These are phyloP conservation scores for Gamsiella multidivaricata DNA, from an alignment of 192 early-diverging fungal species.

Conservation along the genomic window DNA sequence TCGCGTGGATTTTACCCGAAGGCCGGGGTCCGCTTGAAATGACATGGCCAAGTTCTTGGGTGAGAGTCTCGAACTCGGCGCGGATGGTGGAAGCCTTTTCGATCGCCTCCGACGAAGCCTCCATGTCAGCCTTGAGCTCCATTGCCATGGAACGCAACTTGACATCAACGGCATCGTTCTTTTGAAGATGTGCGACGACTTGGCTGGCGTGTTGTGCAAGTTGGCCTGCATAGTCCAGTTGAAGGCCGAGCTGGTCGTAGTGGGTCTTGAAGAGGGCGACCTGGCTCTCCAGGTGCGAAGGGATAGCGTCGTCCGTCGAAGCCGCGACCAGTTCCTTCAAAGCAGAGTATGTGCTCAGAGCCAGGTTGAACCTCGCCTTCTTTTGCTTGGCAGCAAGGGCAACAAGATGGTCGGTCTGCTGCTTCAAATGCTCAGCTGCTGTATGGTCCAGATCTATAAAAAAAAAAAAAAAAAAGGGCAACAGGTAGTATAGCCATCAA, in stretches of 20 bases:
- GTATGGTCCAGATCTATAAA: slow-evolving; percentile 16
- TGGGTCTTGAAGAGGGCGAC: slow-evolving; percentile 21
- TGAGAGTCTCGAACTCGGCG: neutral
- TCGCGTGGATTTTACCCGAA: neutral
- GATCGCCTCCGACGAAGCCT: slow-evolving; percentile 15
- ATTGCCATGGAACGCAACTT: slow-evolving; percentile 8
- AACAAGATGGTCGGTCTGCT: slow-evolving; percentile 22
- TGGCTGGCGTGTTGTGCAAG: slow-evolving; percentile 20
- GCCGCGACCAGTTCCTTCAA: neutral
- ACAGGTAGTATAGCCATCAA: too few relatives aligned
- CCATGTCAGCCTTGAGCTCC: slow-evolving; percentile 26
- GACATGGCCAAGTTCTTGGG: slow-evolving; percentile 2
- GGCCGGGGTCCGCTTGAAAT: slow-evolving; percentile 8
- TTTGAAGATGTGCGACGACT: slow-evolving; percentile 24
- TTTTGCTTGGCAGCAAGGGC: slow-evolving; percentile 22
- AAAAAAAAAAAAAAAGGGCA: too few relatives aligned
- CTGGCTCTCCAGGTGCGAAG: slow-evolving; percentile 18
- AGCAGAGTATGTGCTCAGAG: slow-evolving; percentile 2
- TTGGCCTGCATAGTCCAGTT: slow-evolving; percentile 14
- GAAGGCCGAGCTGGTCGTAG: slow-evolving; percentile 16
- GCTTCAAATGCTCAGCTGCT: slow-evolving; percentile 13
- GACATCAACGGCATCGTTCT: slow-evolving; percentile 17
- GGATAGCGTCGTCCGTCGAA: neutral
- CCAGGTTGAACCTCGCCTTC: slow-evolving; percentile 3
- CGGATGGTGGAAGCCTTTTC: neutral